Evolutionary conservation across 306 rosid genomes (phyloP), one percentile per base, ranked within the genome.

Genomic region (Medicago ruthenica): DNA sequence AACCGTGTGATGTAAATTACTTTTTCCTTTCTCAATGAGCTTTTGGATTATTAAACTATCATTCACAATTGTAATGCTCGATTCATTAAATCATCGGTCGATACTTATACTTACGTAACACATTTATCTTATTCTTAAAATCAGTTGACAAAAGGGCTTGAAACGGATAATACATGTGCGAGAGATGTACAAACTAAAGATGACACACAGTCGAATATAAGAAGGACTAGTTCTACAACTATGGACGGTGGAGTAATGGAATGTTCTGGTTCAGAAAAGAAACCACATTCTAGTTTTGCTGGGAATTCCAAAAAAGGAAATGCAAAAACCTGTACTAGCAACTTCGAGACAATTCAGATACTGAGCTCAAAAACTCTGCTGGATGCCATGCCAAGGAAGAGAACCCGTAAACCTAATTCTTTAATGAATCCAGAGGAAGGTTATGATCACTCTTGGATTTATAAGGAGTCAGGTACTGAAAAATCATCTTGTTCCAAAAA

Each of bases 401-500:
- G 95, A 79, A 89, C 83, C 15, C 82, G 87, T 64, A 90, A 84
- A 82, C 92, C 97, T 42, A 93, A 90, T 80, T 87, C 95, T 60
- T 78, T 87, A 44, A 76, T 87, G 90, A 87, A 89, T 73, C 86
- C 86, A 11, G 90, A 87, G 47, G 95, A 90, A 85, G 96, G 98
- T 59, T 87, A 90, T 71, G 91, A 90, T 16, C 85, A 77, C 76
- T 70, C 80, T 47, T 87, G 87, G 91, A 81, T 87, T 54, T 41
- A 13, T 67, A 17, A 7, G 17, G 86, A 74, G 13, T 81, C 67
- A 34, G 83, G 83, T 73, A 59, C 53, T 24, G 22, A 63, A 53
- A 81, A 75, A 59, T 62, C 57, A 65, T 36, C 83, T 73, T 64
- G 31, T 31, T 47, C 80, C 34, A 74, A 73, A 47, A 88, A 81